Percentiles rank a stretch among this genome's conserved stretches.
These are phyloP conservation scores for Fraxinus angustifolia DNA, from an alignment of 305 asterid genomes.

Conservation along the genomic window DNA sequence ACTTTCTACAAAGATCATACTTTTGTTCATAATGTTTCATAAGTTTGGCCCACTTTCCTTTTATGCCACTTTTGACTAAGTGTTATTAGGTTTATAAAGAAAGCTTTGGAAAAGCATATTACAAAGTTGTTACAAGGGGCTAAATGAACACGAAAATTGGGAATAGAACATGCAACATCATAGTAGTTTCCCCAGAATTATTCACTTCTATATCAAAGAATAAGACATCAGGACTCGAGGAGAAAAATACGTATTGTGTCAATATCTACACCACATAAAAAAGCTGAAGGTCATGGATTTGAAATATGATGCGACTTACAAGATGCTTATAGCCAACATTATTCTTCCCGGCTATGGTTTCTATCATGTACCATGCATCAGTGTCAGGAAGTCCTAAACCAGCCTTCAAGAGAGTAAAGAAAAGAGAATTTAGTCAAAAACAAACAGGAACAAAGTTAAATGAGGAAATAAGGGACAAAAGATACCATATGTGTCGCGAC, in stretches of 20 bases:
- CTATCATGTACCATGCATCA: constrained; percentile 87
- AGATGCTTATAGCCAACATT: constrained; percentile 85
- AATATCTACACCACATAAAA: constrained; percentile 7
- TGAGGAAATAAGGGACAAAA: constrained; percentile 8
- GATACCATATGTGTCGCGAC: constrained; percentile 82
- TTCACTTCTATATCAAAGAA: background rate
- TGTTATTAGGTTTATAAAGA: background rate
- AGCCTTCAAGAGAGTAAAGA: constrained; percentile 51
- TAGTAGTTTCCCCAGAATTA: background rate
- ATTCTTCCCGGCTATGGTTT: constrained; percentile 84
- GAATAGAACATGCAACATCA: constrained; percentile 5
- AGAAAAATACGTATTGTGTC: constrained; percentile 7
- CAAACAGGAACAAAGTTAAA: constrained; percentile 11
- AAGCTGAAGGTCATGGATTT: constrained; percentile 7
- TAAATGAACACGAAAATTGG: background rate
- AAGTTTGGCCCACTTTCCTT: background rate
- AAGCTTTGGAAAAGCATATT: background rate
- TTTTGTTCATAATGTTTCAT: background rate
- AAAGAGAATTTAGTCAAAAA: constrained; percentile 28
- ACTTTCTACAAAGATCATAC: background rate
- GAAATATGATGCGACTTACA: constrained; percentile 43
- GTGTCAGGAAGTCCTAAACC: constrained; percentile 84
- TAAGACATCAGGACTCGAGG: constrained; percentile 12
- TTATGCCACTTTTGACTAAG: background rate
- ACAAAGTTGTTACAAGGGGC: background rate